Percentiles rank a stretch among this genome's conserved stretches.
Conservation (phyloP, 768 basidiomycete genomes). For the Leccinum ochraceum region DNA sequence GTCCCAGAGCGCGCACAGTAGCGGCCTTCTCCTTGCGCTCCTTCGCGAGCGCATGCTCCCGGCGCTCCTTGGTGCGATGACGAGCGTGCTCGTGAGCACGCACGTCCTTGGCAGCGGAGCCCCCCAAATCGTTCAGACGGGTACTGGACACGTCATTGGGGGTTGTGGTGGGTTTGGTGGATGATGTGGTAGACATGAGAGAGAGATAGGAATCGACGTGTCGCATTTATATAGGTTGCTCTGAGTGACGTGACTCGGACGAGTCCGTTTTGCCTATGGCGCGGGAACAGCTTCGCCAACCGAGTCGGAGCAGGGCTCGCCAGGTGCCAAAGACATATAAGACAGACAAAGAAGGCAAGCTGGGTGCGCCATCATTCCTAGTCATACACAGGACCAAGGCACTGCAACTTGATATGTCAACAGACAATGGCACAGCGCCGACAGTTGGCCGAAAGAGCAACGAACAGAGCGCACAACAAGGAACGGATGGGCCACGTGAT, state of each 20-base stretch:
- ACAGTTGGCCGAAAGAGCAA: background rate
- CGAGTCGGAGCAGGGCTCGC: slow-evolving; percentile 13
- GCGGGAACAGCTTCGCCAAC: slow-evolving; percentile 24
- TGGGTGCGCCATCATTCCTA: slow-evolving; percentile 13
- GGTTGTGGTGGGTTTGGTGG: slow-evolving; percentile 20
- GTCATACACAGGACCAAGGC: slow-evolving; percentile 23
- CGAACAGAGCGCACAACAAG: slow-evolving; percentile 10
- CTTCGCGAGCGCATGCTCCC: slow-evolving; percentile 31
- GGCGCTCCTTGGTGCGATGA: slow-evolving; percentile 35
- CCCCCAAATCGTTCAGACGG: slow-evolving; percentile 18
- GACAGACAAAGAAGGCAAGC: slow-evolving; percentile 9
- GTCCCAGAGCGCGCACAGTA: slow-evolving; percentile 13
- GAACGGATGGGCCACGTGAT: slow-evolving; percentile 19
- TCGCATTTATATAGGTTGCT: slow-evolving; percentile 34
- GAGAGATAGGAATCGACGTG: slow-evolving; percentile 6
- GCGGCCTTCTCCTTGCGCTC: slow-evolving; percentile 34
- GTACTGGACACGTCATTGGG: slow-evolving; percentile 20
- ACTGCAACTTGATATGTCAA: slow-evolving; percentile 24
- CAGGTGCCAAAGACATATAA: background rate
- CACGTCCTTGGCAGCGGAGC: slow-evolving; percentile 26
- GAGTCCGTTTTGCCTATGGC: slow-evolving; percentile 18
- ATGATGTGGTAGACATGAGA: slow-evolving; percentile 34
- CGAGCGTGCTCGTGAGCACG: slow-evolving; percentile 37
- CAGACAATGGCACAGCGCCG: slow-evolving; percentile 2
- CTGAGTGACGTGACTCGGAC: slow-evolving; percentile 22